Evolutionary conservation across 768 basidiomycete genomes (phyloP), one percentile per base, ranked within the genome.

Genomic region (Auriscalpium orientale): DNA sequence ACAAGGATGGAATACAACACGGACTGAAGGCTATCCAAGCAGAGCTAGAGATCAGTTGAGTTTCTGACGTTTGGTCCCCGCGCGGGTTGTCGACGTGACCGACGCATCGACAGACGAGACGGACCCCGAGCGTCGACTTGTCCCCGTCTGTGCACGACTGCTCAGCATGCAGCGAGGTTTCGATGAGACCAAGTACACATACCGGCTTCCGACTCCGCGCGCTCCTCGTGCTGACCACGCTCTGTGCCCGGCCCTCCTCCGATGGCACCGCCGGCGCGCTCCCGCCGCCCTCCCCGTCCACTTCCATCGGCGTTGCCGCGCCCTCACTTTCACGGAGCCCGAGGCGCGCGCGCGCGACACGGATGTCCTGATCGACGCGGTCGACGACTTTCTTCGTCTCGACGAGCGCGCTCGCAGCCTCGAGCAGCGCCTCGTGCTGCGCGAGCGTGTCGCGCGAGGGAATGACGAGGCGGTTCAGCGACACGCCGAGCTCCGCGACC

Each of bases 331-430:
- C 78, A 52, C 75, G 72, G 65, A 80, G 71, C 21, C 79, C 81
- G 12, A 87, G 65, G 40, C 85, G 81, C 53, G 78, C 79, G 65
- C 81, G 85, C 58, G 87, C 64, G 2, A 90, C 79, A 56, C 84
- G 72, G 36, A 93, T 84, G 62, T 98, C 95, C 65, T 89, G 86
- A 18, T 95, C 92, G 4, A 87, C 79, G 66, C 86, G 82, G 67
- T 98, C 95, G 43, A 91, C 81, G 12, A 83, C 74, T 62, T 89
- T 86, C 77, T 98, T 98, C 61, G 84, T 86, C 64, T 98, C 91
- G n/a, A 95, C 78, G 64, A 98, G 71, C 12, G 80, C 76, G 4
- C 78, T 79, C 1, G 90, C 81, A 3, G 87, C 83, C 5, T 86
- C 84, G 46, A 95, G 65, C 15, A 98, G 70, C 13, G 76, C 74